Base-by-base conservation (phyloP, 2,329 filamentous ascomycete genomes). In the Cordyceps farinosa region DNA sequence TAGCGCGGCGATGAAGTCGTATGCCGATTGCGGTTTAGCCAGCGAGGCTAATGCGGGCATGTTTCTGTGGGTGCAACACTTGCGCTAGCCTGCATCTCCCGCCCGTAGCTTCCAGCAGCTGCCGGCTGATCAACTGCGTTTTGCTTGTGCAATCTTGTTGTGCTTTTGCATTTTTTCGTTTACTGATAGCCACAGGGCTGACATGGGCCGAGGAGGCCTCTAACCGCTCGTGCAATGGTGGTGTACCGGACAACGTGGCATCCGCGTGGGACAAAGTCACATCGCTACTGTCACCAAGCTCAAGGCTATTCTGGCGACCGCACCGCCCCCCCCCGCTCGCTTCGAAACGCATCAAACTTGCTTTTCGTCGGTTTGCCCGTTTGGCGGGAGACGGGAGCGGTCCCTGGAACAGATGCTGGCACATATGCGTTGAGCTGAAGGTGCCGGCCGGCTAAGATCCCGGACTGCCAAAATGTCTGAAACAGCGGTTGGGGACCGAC, bases 1-100 rank as follows among this genome's bases (percentile, higher is more conserved):
- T 60, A 60, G 56, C 22, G 56, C 34, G 36, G 32, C n/a, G 55
- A 58, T 58, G 11, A n/a, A 48, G 55, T 59, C 34, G 45, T 51
- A 59, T 51, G 56, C 42, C 15, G 1, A 30, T 50, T 51, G 44
- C 2, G 27, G 45, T 40, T 22, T 59, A 59, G 56, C 22, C 45
- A 40, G 7, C 13, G 32, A 36, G 36, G 36, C 57, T 60, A 44
- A 36, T 60, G 57, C 55, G 2, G 15, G 47, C 36, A 34, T 22
- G 57, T 6, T 17, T 22, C 22, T 27, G 42, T 22, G 36, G 34
- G 27, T 17, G 38, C 22, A 17, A 32, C 53, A 22, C 32, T 22
- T 27, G 29, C 36, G 36, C 57, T 29, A 32, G 38, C 29, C 47
- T 44, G 44, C 38, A 52, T 52, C 47, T 44, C 34, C 34, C 42